These are phyloP conservation scores for Trifolium repens DNA, from an alignment of 306 rosid genomes.

Conservation along the genomic window DNA sequence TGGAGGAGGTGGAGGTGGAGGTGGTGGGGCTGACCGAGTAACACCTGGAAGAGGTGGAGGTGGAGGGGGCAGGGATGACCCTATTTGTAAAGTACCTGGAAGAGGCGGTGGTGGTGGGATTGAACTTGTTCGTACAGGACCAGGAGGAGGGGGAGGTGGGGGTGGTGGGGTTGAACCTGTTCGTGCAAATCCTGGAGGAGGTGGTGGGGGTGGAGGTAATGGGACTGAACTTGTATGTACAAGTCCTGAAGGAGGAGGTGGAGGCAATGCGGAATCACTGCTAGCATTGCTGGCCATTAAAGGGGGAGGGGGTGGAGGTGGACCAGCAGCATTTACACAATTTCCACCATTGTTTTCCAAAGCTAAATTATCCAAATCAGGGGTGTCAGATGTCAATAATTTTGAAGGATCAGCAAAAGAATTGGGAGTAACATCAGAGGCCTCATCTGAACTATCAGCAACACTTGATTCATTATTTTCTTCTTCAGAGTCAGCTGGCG, in stretches of 20 bases:
- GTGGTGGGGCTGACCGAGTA: constrained; percentile 9
- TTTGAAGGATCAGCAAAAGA: constrained; percentile 57
- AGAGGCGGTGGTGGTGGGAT: constrained; percentile 4
- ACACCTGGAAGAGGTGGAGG: constrained; percentile 38
- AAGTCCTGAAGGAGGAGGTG: constrained; percentile 47
- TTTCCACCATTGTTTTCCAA: constrained; percentile 52
- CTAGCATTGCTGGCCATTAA: not conserved
- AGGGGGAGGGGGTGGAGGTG: constrained; percentile 35
- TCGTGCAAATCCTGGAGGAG: no score
- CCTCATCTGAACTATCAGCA: constrained; percentile 96
- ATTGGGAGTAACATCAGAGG: constrained; percentile 69
- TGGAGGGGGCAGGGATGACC: constrained; percentile 30
- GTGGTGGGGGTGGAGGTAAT: constrained; percentile 38
- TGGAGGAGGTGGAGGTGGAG: constrained; percentile 42
- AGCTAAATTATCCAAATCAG: constrained; percentile 53
- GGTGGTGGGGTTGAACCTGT: not conserved
- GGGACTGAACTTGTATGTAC: constrained; percentile 7
- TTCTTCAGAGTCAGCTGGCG: constrained; percentile 92
- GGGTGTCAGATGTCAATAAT: constrained; percentile 46
- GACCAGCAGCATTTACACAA: constrained; percentile 29
- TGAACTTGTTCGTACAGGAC: not conserved
- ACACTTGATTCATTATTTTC: constrained; percentile 88
- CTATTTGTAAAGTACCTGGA: no score
- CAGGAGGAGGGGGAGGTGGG: constrained; percentile 35
- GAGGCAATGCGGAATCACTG: constrained; percentile 9